Evolutionary conservation across 352 stramenopile genomes (phyloP).

Genomic region (Blastocystis sp.): DNA sequence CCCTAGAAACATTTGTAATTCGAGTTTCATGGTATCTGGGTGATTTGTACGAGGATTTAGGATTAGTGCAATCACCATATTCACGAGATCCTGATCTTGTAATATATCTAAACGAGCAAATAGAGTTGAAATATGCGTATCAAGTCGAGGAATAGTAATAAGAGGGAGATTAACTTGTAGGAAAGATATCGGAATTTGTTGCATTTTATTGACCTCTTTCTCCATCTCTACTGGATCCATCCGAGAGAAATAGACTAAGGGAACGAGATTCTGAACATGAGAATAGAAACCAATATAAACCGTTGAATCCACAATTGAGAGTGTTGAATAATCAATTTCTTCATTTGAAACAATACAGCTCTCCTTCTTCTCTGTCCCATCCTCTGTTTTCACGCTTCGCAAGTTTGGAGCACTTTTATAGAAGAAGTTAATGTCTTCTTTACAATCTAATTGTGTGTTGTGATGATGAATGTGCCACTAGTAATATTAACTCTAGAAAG

Average conservation of each 20-base stretch:
- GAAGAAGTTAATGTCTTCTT: conserved; percentile 48
- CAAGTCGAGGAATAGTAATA: conserved; percentile 9
- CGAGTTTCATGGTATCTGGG: neutral
- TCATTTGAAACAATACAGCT: neutral
- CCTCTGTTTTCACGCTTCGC: neutral
- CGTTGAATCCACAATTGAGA: conserved; percentile 11
- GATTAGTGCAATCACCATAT: conserved; percentile 44
- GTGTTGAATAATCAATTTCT: neutral
- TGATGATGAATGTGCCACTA: conserved; percentile 65
- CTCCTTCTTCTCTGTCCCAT: neutral
- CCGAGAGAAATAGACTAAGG: conserved; percentile 25
- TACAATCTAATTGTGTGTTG: neutral
- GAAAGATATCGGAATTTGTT: neutral
- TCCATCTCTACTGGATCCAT: conserved; percentile 62
- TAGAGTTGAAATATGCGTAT: conserved; percentile 23
- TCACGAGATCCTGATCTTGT: conserved; percentile 57
- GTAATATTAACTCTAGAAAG: neutral
- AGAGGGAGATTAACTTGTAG: conserved; percentile 14
- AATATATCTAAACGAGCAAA: conserved; percentile 30
- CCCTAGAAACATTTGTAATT: conserved; percentile 28
- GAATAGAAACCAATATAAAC: neutral
- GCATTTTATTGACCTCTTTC: conserved; percentile 12
- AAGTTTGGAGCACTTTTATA: conserved; percentile 47
- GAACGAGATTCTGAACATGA: neutral
- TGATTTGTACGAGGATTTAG: conserved; percentile 14